Evolutionary conservation across 2,329 filamentous ascomycete genomes (phyloP).

Genomic region (Fusarium pseudograminearum): DNA sequence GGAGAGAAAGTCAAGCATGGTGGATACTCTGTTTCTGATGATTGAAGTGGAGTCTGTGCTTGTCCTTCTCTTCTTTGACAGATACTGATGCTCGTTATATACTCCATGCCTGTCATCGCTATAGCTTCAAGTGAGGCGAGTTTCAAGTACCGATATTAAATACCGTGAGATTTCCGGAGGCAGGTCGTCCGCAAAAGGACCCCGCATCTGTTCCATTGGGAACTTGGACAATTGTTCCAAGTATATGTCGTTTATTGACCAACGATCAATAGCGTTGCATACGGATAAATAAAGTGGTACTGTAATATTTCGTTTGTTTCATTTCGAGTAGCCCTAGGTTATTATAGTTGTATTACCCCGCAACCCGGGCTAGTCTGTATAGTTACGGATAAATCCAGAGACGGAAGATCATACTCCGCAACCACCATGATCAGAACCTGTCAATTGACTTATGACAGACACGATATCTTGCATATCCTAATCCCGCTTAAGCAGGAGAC

Average conservation of each 20-base stretch:
- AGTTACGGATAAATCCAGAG: background rate
- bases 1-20: conserved; percentile 10
- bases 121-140: background rate
- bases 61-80: rapidly evolving
- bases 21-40: background rate
- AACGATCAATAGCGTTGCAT: background rate
- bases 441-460: background rate
- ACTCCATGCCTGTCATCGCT: background rate
- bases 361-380: background rate
- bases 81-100: background rate
- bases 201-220: background rate
- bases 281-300: background rate
- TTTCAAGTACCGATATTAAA: conserved; percentile 10
- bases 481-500: background rate
- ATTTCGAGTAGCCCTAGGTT: background rate
- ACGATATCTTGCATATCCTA: rapidly evolving
- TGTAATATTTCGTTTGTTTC: background rate
- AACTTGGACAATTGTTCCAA: background rate
- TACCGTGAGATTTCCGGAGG: conserved; percentile 9
- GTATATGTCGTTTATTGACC: background rate
- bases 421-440: background rate
- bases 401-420: conserved; percentile 3
- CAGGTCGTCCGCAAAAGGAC: background rate
- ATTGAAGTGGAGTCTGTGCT: background rate
- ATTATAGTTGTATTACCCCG: background rate